Evolutionary conservation across 306 rosid species (phyloP), one percentile per base, ranked within the genome.

Genomic region (Vigna reflexopilosa): DNA sequence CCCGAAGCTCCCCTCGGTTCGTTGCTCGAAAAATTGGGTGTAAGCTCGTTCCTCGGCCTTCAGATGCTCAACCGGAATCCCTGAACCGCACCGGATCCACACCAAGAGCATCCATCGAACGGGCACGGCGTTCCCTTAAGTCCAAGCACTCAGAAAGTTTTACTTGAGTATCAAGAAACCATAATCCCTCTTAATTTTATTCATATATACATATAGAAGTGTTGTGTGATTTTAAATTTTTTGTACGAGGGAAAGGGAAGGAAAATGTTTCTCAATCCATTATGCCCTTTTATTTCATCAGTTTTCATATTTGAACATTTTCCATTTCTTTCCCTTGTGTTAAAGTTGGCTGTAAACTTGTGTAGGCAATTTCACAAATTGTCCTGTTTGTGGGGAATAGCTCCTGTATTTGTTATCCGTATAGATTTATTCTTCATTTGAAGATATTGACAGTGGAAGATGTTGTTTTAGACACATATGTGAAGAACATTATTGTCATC

Each of bases 51-150:
- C 93, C 91, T 2, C 84, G 90, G 48, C 66, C 88, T 12, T 94
- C 96, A 9, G 93, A 90, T 73, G 96, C 89, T 77, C 94, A 89
- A 72, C 94, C 85, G 13, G 93, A 89, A 72, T 77, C 85, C 64
- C 84, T 86, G 22, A 78, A 85, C 78, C 88, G 88, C 38, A 82
- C 76, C 1, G 73, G 75, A 65, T 86, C 89, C 30, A 82, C 86
- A 44, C 93, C 98, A 1, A 78, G 96, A 83, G 75, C 91, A 2
- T 92, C 97, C 14, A 67, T 85, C 40, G 97, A 95, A 34, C 75
- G 79, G 75, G 83, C 85, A n/a, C 88, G 79, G 2, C 79, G 80
- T 51, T 86, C 94, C 40, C 61, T 72, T 34, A 85, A 77, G 38
- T 88, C 90, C 40, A 87, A 84, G 76, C 91, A 82, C 84, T 72